These are phyloP conservation scores for Chlamydomonas schloesseri DNA, from an alignment of 139 green algal species.

Conservation along the genomic window DNA sequence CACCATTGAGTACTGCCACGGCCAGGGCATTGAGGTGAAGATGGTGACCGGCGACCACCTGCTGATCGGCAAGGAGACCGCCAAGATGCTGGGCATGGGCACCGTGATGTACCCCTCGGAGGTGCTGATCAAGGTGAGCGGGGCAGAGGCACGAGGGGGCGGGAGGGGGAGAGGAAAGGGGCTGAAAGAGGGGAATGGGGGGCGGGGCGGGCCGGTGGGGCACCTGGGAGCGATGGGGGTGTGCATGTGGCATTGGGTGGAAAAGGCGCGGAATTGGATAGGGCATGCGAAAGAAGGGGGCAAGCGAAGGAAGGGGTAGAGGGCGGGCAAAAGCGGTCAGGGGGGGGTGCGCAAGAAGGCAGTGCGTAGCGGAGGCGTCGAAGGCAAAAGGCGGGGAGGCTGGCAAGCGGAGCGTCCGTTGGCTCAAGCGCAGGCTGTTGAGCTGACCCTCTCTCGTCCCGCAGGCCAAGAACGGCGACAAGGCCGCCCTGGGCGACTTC, in stretches of 20 bases:
- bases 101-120: conserved; percentile 69
- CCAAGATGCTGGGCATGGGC: conserved; percentile 88
- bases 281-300: no score
- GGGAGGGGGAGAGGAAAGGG: background rate
- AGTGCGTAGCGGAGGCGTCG: no score
- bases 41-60: conserved; percentile 93
- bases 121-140: conserved; percentile 53
- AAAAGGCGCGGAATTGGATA: no score
- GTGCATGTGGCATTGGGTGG: no score
- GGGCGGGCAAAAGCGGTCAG: no score
- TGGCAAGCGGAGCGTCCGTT: no score
- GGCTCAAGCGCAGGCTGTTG: no score
- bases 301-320: no score
- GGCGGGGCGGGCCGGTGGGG: no score
- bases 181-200: background rate
- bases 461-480: conserved; percentile 53
- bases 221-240: no score
- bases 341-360: no score
- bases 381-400: no score
- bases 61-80: conserved; percentile 90
- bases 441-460: background rate
- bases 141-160: background rate
- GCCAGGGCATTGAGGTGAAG: conserved; percentile 81
- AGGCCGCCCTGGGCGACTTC: conserved; percentile 54
- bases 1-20: conserved; percentile 80